Percentiles rank a stretch among this genome's conserved stretches.
phyloP scores from a whole-genome alignment of 2,329 filamentous ascomycete species.

The Fusarium torulosum region DNA sequence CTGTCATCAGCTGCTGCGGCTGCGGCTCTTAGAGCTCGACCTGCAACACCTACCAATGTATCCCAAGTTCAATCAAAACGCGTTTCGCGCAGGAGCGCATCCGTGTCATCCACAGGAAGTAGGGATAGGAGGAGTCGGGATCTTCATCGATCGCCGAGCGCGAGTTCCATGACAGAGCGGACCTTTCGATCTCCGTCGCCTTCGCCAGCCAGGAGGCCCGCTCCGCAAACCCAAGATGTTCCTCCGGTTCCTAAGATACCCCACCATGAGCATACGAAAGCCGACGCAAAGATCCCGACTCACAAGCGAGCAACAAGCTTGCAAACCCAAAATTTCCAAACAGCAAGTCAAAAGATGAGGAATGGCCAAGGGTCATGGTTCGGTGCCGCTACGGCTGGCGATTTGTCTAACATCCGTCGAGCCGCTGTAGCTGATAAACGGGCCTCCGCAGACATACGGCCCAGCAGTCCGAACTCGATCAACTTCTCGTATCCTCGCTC shows the following conservation, averaged over 20 bases:
- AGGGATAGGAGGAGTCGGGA: slow-evolving; percentile 58
- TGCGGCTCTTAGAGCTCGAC: slow-evolving; percentile 82
- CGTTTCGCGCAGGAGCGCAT: slow-evolving; percentile 78
- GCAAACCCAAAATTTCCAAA: slow-evolving; percentile 63
- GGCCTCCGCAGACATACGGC: slow-evolving; percentile 52
- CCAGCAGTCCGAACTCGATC: slow-evolving; percentile 64
- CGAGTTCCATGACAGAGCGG: slow-evolving; percentile 86
- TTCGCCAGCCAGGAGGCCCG: slow-evolving; percentile 67
- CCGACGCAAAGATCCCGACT: slow-evolving; percentile 45
- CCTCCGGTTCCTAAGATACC: slow-evolving; percentile 85
- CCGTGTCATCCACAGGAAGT: slow-evolving; percentile 75
- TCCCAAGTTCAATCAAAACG: slow-evolving; percentile 90
- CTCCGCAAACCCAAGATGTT: slow-evolving; percentile 59
- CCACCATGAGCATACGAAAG: slow-evolving; percentile 53
- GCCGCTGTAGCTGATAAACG: slow-evolving; percentile 55
- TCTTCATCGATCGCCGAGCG: slow-evolving; percentile 76
- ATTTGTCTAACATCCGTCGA: slow-evolving; percentile 60
- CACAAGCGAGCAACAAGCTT: slow-evolving; percentile 59
- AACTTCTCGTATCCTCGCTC: slow-evolving; percentile 71
- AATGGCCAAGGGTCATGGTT: slow-evolving; percentile 63
- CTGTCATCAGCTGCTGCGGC: slow-evolving; percentile 89
- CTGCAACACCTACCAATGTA: slow-evolving; percentile 82
- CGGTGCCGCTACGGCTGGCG: slow-evolving; percentile 58
- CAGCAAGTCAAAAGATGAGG: slow-evolving; percentile 66
- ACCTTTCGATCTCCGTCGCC: slow-evolving; percentile 86